Percentiles rank a stretch among this genome's conserved stretches.
Evolutionary conservation across 108 stramenopile genomes (phyloP).

Genomic region (Nitzschia palea): DNA sequence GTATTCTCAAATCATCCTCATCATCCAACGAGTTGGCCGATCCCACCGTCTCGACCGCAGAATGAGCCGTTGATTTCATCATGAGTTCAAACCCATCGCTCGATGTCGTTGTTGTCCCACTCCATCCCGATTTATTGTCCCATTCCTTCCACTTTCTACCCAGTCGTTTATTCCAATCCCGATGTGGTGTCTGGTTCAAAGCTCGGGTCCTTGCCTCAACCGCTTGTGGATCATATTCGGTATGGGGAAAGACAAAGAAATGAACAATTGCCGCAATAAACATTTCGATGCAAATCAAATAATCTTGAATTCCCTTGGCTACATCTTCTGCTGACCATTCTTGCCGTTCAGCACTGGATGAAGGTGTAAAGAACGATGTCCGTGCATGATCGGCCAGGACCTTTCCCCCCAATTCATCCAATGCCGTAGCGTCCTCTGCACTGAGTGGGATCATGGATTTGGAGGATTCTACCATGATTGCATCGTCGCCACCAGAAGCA

Average conservation of each 20-base stretch:
- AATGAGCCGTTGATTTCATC: slow-evolving; percentile 23
- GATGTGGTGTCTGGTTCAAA: slow-evolving; percentile 29
- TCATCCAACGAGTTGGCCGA: slow-evolving; percentile 21
- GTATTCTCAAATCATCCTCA: slow-evolving; percentile 33
- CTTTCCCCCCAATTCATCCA: slow-evolving; percentile 31
- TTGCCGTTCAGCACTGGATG: slow-evolving; percentile 14
- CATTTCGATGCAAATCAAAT: slow-evolving; percentile 98
- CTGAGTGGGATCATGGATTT: slow-evolving; percentile 16
- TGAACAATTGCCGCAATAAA: slow-evolving; percentile 91
- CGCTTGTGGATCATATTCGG: slow-evolving; percentile 77
- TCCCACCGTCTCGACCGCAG: neutral
- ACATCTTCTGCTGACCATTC: slow-evolving; percentile 88
- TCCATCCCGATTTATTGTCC: slow-evolving; percentile 27
- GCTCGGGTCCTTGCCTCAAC: slow-evolving; percentile 55
- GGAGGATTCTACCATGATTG: neutral
- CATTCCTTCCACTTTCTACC: slow-evolving; percentile 39
- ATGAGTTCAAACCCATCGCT: slow-evolving; percentile 39
- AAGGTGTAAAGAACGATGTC: slow-evolving; percentile 4
- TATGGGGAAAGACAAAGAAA: slow-evolving; percentile 92
- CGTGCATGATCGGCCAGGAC: neutral
- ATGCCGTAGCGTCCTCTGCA: slow-evolving; percentile 19
- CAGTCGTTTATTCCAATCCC: slow-evolving; percentile 40
- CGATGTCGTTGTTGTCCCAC: slow-evolving; percentile 53
- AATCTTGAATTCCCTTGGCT: slow-evolving; percentile 95
- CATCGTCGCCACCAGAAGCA: slow-evolving; percentile 13